phyloP scores from a whole-genome alignment of 108 stramenopile genomes.

The Conticribra guillardii region DNA sequence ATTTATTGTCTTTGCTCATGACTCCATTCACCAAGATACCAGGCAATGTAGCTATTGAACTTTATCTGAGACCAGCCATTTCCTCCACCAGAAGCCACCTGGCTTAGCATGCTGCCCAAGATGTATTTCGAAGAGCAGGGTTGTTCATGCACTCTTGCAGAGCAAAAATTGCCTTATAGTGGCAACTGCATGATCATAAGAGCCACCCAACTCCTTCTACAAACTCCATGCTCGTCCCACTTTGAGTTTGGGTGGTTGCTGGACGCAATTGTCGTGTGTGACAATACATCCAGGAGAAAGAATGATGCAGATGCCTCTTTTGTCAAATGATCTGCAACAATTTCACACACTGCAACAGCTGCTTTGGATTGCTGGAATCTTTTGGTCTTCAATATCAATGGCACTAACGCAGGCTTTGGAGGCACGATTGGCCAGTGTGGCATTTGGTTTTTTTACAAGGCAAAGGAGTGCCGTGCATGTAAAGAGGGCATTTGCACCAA shows the following conservation, averaged over 20 bases:
- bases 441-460: constrained; percentile 69
- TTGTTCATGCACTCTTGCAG: constrained; percentile 58
- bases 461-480: constrained; percentile 78
- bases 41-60: constrained; percentile 83
- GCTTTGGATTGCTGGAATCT: constrained; percentile 47
- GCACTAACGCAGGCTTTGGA: constrained; percentile 71
- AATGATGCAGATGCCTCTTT: constrained; percentile 55
- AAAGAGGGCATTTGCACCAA: constrained; percentile 52
- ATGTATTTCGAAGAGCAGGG: constrained; percentile 44
- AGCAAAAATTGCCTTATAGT: constrained; percentile 76
- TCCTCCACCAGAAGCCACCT: too few relatives aligned
- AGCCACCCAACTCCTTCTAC: constrained; percentile 87
- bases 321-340: constrained; percentile 68
- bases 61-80: constrained; percentile 86
- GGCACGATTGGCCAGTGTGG: constrained; percentile 76
- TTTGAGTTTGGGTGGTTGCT: constrained; percentile 29
- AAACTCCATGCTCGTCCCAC: constrained; percentile 62
- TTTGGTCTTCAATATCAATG: constrained; percentile 57
- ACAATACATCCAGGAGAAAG: constrained; percentile 34
- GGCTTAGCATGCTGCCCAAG: too few relatives aligned
- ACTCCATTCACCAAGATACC: constrained; percentile 88
- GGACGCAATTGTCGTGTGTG: constrained; percentile 28
- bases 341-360: constrained; percentile 65
- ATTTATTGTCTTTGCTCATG: constrained; percentile 58
- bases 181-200: constrained; percentile 77